These are phyloP conservation scores for button mushroom (Agaricus bisporus) DNA, from an alignment of 768 basidiomycete species.

Conservation along the genomic window DNA sequence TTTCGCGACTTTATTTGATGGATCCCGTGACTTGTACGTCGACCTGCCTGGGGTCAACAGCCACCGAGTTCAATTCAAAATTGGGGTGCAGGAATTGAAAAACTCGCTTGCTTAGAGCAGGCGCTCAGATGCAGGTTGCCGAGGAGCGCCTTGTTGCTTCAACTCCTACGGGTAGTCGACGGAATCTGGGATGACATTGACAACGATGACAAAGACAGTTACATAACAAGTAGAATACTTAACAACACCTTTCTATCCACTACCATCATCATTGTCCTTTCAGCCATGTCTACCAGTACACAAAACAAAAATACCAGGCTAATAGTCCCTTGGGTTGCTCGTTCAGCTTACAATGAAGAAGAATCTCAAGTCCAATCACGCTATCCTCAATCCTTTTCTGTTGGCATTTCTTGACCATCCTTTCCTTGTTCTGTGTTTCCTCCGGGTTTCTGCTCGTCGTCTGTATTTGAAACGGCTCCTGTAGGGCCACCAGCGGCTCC, in stretches of 20 bases:
- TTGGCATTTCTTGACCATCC: constrained; percentile 20
- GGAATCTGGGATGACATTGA: too few relatives aligned
- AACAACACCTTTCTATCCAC: constrained; percentile 18
- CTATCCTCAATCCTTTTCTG: constrained; percentile 10
- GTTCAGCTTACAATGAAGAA: background rate
- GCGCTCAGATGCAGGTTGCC: background rate
- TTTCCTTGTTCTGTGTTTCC: constrained; percentile 21
- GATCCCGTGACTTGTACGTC: too few relatives aligned
- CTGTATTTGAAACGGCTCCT: constrained; percentile 4
- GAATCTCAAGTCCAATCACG: background rate
- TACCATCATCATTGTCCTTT: constrained; percentile 8
- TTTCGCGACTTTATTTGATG: too few relatives aligned
- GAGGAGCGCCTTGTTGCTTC: too few relatives aligned
- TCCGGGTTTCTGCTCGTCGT: constrained; percentile 23
- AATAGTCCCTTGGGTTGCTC: background rate
- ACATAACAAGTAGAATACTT: constrained; percentile 25
- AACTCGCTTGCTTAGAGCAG: background rate
- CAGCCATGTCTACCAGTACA: constrained; percentile 6
- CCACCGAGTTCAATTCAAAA: too few relatives aligned
- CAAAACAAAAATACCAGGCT: background rate
- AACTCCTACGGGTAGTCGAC: too few relatives aligned
- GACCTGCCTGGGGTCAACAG: too few relatives aligned
- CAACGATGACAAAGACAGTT: constrained; percentile 35
- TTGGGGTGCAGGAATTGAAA: background rate
- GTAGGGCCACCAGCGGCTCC: background rate